Conservation (phyloP, 495 filamentous ascomycete species). For the Umbilicaria muhlenbergii region DNA sequence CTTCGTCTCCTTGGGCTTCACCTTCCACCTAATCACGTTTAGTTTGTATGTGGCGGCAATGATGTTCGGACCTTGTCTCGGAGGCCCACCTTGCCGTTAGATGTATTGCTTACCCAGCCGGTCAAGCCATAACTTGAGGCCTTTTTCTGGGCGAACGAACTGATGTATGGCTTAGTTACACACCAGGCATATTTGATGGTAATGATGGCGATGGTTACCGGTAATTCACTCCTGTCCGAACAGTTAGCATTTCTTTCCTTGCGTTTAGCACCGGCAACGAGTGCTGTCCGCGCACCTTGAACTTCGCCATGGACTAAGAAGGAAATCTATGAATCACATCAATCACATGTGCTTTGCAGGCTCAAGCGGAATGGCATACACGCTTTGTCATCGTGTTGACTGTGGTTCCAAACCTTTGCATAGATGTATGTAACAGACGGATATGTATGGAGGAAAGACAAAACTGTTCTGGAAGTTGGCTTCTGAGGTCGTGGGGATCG, state of each 20-base stretch:
- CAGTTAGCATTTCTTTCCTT: not conserved
- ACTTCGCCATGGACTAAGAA: slow-evolving; percentile 37
- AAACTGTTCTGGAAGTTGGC: too few species aligned
- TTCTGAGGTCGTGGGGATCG: too few species aligned
- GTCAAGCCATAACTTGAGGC: slow-evolving; percentile 50
- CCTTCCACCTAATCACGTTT: slow-evolving; percentile 54
- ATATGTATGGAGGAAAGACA: too few species aligned
- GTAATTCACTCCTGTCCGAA: slow-evolving; percentile 48
- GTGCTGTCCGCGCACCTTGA: slow-evolving; percentile 25
- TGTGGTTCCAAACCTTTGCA: too few species aligned
- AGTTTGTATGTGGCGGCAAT: not conserved
- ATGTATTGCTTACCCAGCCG: slow-evolving; percentile 67
- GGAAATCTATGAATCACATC: slow-evolving; percentile 21
- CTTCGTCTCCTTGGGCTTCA: slow-evolving; percentile 64
- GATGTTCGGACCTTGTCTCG: not conserved
- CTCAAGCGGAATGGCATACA: too few species aligned
- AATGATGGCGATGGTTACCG: slow-evolving; percentile 30
- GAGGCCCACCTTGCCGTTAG: slow-evolving; percentile 45
- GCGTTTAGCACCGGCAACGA: not conserved
- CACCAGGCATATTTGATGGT: slow-evolving; percentile 4
- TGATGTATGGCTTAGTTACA: slow-evolving; percentile 15
- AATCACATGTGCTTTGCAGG: not conserved
- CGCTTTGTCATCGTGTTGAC: too few species aligned
- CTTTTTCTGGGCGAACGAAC: slow-evolving; percentile 55
- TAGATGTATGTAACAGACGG: too few species aligned